Percentiles rank a stretch among this genome's conserved stretches.
Conservation (phyloP, 2,329 filamentous ascomycete species). For the Aspergillus japonicus region DNA sequence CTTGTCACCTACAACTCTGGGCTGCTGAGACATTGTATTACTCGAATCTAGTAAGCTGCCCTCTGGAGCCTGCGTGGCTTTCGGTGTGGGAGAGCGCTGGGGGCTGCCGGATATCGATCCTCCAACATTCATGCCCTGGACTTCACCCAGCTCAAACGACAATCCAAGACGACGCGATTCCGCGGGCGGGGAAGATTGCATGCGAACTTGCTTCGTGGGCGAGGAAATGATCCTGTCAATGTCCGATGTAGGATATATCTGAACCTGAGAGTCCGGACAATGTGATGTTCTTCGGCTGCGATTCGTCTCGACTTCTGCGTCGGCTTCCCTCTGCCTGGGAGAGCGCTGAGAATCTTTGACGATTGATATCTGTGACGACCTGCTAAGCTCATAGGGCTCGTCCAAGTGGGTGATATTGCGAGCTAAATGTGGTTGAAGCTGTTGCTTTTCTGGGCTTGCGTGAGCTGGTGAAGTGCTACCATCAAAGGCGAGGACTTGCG, state of each 20-base stretch:
- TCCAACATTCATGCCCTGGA: conserved; percentile 6
- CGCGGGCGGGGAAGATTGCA: conserved; percentile 27
- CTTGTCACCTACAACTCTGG: conserved; percentile 8
- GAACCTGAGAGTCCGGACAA: conserved; percentile 3
- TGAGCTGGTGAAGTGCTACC: conserved; percentile 18
- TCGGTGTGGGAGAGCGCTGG: conserved; percentile 6
- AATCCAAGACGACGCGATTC: conserved; percentile 17
- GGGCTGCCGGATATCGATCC: conserved; percentile 13
- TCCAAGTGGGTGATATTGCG: conserved; percentile 7
- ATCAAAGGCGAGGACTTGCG: conserved; percentile 35
- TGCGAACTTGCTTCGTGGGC: conserved; percentile 14
- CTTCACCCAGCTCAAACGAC: conserved; percentile 6
- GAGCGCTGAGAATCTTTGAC: conserved; percentile 41
- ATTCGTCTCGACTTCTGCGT: neutral
- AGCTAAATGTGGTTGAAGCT: neutral
- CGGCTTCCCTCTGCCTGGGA: conserved; percentile 18
- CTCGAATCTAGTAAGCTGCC: conserved; percentile 15
- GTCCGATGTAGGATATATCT: conserved; percentile 13
- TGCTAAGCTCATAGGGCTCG: conserved; percentile 11
- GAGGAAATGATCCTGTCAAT: conserved; percentile 17
- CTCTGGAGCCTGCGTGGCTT: conserved; percentile 11
- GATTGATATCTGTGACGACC: conserved; percentile 34
- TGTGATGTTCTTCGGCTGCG: conserved; percentile 6
- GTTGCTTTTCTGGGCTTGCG: conserved; percentile 5
- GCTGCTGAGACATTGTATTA: conserved; percentile 13